Base-by-base conservation (phyloP, 2,329 filamentous ascomycete genomes). In the Clonostachys rhizophaga region DNA sequence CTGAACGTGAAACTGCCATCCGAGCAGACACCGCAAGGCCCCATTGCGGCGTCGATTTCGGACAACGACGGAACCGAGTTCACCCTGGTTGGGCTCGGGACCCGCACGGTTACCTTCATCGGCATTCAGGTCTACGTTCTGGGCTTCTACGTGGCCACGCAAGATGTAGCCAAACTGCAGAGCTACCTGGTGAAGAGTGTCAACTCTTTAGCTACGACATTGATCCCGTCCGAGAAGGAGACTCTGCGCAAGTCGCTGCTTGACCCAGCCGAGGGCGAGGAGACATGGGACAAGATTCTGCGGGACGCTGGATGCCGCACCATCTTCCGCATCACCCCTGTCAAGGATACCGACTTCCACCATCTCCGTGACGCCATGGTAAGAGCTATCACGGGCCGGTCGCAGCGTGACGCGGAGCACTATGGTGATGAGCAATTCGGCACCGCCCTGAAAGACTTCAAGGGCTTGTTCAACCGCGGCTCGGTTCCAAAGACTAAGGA, bases 361-460 rank as follows among this genome's bases (percentile, higher is more conserved):
- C 94, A 99, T 65, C 68, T 99, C 52, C 82, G 92, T 39, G 94
- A 99, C 61, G 94, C 89, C 2, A 95, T 91, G 72, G 89, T 96
- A 49, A 81, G 91, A 6, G 87, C 89, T 18, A 86, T 99, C 53
- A 87, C 88, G 46, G 85, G 81, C 9, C 82, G 87, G 34, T 85
- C 86, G 3, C 76, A 84, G 52, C 73, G 75, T 18, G 73, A 78
- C 37, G 71, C 78, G 39, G 68, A 70, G 34, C 67, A 68, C 2
- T 75, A 81, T 62, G 75, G 79, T 20, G 87, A 92, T 54, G 89
- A 94, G 52, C 74, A 71, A 0, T 97, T 97, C 59, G 88, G 89
- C 13, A 64, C 73, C 13, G 80, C 87, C 1, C 79, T 97, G 69
- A 79, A 79, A 53, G 77, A 86, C 5, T 95, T 97, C 70, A 91